A percentile compares a stretch with the other conserved stretches of the same genome.
Conservation (phyloP, 257 asterid genomes). For the Solanum lycopersicoides region DNA sequence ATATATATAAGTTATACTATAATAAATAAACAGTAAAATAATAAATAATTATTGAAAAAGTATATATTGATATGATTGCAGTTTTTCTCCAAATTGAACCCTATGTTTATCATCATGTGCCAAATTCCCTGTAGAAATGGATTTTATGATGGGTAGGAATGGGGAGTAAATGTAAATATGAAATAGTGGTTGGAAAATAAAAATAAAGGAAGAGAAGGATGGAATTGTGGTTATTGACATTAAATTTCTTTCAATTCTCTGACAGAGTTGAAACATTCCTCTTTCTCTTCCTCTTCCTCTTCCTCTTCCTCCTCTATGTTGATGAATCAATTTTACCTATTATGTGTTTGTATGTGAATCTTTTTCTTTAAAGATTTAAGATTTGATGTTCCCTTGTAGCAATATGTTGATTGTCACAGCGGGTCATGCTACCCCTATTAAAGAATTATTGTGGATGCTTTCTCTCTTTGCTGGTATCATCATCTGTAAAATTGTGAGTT, state of each 20-base stretch:
- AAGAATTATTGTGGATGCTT: conserved; percentile 48
- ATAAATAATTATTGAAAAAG: no score
- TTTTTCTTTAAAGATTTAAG: not conserved
- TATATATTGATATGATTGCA: no score
- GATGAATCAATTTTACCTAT: not conserved
- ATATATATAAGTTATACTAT: no score
- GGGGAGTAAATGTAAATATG: not conserved
- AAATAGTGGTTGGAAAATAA: not conserved
- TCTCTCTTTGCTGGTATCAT: conserved; percentile 55
- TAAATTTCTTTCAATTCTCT: not conserved
- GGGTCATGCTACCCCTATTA: conserved; percentile 32
- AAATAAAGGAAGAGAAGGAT: not conserved
- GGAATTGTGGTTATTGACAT: not conserved
- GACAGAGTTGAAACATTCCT: not conserved
- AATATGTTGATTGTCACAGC: conserved; percentile 27
- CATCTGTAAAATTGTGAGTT: conserved; percentile 82
- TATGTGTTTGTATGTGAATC: not conserved
- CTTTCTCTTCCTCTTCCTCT: not conserved
- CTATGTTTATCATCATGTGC: not conserved
- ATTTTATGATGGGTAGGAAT: not conserved
- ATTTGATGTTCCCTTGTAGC: not conserved
- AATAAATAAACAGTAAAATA: no score
- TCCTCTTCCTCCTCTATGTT: not conserved
- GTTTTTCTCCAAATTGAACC: not conserved
- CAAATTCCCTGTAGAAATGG: not conserved